These are phyloP conservation scores for Solanum pinnatisectum DNA, from an alignment of 257 asterid genomes.

Conservation along the genomic window DNA sequence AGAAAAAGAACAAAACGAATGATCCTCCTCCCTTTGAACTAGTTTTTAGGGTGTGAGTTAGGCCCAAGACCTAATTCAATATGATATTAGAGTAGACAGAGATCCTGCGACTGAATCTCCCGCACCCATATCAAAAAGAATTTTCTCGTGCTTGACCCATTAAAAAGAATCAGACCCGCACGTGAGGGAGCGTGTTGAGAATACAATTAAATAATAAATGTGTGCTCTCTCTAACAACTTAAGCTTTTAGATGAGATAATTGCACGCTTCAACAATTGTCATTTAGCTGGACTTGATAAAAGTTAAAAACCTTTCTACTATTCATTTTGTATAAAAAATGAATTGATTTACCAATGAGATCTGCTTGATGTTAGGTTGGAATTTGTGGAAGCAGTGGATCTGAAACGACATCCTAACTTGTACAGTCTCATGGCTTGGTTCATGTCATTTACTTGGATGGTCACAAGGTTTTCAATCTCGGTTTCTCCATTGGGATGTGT, in stretches of 20 bases:
- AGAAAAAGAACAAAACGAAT: neutral
- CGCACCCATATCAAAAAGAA: neutral
- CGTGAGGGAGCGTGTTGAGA: neutral
- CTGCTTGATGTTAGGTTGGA: slow-evolving; percentile 15
- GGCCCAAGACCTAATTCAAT: neutral
- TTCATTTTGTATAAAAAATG: neutral
- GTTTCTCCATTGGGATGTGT: slow-evolving; percentile 9
- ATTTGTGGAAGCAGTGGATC: slow-evolving; percentile 14
- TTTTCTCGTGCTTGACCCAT: neutral
- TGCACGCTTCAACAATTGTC: neutral
- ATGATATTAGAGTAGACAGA: neutral
- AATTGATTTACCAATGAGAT: slow-evolving; percentile 12
- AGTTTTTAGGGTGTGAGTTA: neutral
- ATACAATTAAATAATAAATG: too few species aligned
- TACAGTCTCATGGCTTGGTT: slow-evolving; percentile 12
- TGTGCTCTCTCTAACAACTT: neutral
- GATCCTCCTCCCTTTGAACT: neutral
- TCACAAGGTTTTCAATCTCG: slow-evolving; percentile 8
- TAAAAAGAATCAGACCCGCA: neutral
- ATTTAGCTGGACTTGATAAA: neutral
- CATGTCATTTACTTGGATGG: slow-evolving; percentile 5
- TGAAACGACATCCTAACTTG: slow-evolving; percentile 1
- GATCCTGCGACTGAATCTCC: neutral
- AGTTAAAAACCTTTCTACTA: neutral
- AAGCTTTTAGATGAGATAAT: neutral